Percentiles rank a stretch among this genome's conserved stretches.
phyloP scores from a whole-genome alignment of 257 asterid species.

The Cinchona pubescens region DNA sequence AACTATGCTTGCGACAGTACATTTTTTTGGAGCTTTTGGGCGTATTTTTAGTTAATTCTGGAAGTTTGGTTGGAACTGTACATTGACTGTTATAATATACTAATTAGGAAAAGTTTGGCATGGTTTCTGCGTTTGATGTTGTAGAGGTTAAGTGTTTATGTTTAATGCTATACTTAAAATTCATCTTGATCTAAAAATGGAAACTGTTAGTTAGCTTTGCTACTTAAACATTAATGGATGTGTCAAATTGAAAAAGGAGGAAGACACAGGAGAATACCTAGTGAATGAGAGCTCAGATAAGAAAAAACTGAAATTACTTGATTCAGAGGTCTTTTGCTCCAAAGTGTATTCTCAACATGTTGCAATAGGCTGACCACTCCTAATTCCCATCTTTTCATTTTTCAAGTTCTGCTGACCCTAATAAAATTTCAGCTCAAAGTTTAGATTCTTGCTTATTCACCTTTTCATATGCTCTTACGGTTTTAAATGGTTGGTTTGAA shows the following conservation, averaged over 20 bases:
- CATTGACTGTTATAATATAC: not conserved
- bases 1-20: no score
- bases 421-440: not conserved
- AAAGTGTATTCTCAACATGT: not conserved
- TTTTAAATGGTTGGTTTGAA: not conserved
- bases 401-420: not conserved
- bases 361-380: not conserved
- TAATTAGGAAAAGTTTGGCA: not conserved
- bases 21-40: not conserved
- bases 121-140: not conserved
- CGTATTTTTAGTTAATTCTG: not conserved
- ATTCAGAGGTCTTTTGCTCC: not conserved
- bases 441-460: not conserved
- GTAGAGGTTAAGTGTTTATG: not conserved
- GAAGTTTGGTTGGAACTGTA: not conserved
- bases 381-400: not conserved
- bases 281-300: not conserved
- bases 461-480: not conserved
- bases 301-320: not conserved
- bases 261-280: not conserved
- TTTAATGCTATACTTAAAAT: not conserved
- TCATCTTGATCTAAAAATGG: not conserved
- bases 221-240: not conserved
- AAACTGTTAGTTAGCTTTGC: no score
- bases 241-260: not conserved